Evolutionary conservation across 1,284 basidiomycete genomes (phyloP), one percentile per base, ranked within the genome.

Genomic region (Tranzscheliella williamsii): DNA sequence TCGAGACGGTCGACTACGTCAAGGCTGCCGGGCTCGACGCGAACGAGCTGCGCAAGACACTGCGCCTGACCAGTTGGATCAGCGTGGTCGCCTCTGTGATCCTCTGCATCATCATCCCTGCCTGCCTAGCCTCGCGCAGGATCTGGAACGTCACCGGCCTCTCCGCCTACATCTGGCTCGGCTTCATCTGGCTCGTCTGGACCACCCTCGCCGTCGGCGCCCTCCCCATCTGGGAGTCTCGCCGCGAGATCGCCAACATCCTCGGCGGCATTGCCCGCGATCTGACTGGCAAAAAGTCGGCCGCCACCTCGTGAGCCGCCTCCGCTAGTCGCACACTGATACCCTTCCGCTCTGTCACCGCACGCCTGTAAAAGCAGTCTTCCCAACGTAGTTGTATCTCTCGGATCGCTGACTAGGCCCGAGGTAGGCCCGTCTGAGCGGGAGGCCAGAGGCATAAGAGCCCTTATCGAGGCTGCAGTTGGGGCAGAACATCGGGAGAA

Each of bases 211-310:
- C 84, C 15, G 88, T 91, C 21, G 88, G 91, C 11, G 37, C 92
- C n/a, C 88, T 88, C 71, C 91, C 91, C 16, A 78, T 91, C 3
- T 91, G 82, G 79, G 91, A 95, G 81, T 90, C 88, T 54, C 81
- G 89, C 35, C 79, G 72, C 4, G 88, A 87, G 2, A 72, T 93
- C 23, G 36, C 24, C 4, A 78, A 83, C 70, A 88, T 92, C 41
- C 33, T 68, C 12, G 78, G 74, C 37, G 89, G 89, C 4, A 80
- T 90, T 32, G 64, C 84, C 50, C 51, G 49, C 38, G 72, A 72
- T 27, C 9, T 73, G 11, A 45, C 52, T 4, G 63, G 67, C 4
- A 46, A 47, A 36, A 47, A 50, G n/a, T n/a, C n/a, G n/a, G n/a
- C n/a, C n/a, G n/a, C n/a, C n/a, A n/a, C n/a, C n/a, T n/a, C n/a